phyloP scores from a whole-genome alignment of 768 basidiomycete genomes.

The Ramaria sp. region DNA sequence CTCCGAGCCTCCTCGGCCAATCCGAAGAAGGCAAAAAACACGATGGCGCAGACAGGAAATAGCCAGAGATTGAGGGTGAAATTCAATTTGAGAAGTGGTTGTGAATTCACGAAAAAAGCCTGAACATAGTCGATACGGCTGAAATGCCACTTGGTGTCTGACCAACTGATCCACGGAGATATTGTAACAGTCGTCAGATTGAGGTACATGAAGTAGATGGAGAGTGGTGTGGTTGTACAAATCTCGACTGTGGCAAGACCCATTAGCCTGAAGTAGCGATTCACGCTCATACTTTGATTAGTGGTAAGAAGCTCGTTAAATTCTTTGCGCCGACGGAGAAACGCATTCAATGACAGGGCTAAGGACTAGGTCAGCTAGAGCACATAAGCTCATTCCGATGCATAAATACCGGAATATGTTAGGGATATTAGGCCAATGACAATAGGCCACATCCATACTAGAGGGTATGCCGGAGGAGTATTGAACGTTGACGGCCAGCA shows the following conservation, averaged over 20 bases:
- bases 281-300: not conserved
- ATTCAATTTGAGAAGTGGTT: conserved; percentile 6
- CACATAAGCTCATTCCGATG: too few relatives aligned
- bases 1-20: conserved; percentile 29
- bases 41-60: conserved; percentile 20
- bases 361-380: too few relatives aligned
- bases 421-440: too few relatives aligned
- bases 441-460: too few relatives aligned
- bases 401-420: too few relatives aligned
- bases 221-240: conserved; percentile 25
- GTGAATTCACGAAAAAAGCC: conserved; percentile 12
- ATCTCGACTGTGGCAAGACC: conserved; percentile 9
- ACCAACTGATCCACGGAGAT: conserved; percentile 37
- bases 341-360: conserved; percentile 9
- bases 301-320: not conserved
- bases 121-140: conserved; percentile 31
- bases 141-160: conserved; percentile 38
- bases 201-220: conserved; percentile 25
- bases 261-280: conserved; percentile 13
- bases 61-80: conserved; percentile 17
- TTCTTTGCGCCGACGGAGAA: not conserved
- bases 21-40: conserved; percentile 49
- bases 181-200: conserved; percentile 16
- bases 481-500: conserved; percentile 34
- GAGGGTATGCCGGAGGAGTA: too few relatives aligned